These are phyloP conservation scores for Ophiostoma populinum DNA, from an alignment of 2,329 filamentous ascomycete genomes.

Conservation along the genomic window DNA sequence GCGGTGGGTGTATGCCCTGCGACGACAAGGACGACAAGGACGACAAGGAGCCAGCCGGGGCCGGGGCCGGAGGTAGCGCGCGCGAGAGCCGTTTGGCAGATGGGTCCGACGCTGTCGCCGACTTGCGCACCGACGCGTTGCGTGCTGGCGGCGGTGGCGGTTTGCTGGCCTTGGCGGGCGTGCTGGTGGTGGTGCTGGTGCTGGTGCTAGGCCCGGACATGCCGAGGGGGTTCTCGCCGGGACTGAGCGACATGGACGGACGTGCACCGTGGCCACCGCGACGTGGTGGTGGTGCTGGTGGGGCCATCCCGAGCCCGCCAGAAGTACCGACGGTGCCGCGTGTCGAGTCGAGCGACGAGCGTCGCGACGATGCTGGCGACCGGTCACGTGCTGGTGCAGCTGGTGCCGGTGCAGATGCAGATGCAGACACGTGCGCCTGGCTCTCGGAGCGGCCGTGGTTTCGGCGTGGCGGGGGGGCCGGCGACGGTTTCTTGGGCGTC, in stretches of 20 bases:
- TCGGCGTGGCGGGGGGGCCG: constrained; percentile 33
- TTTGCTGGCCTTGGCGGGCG: constrained; percentile 10
- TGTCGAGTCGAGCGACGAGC: constrained; percentile 33
- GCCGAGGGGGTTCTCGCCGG: neutral
- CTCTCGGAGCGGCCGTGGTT: constrained; percentile 13
- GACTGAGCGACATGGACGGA: constrained; percentile 8
- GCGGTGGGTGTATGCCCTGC: constrained; percentile 33
- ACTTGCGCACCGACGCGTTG: constrained; percentile 16
- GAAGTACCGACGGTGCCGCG: constrained; percentile 12
- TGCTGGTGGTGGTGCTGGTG: constrained; percentile 9
- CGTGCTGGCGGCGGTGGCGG: constrained; percentile 20
- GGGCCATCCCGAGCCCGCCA: neutral
- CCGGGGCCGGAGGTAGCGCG: too few relatives aligned
- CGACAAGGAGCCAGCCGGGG: constrained; percentile 10
- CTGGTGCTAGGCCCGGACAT: constrained; percentile 4
- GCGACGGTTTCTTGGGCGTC: constrained; percentile 5
- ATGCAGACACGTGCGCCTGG: neutral
- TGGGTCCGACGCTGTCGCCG: constrained; percentile 8
- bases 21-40: neutral
- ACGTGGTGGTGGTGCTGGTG: constrained; percentile 36
- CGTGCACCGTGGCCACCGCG: constrained; percentile 25
- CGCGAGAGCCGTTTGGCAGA: too few relatives aligned
- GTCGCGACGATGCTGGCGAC: constrained; percentile 17
- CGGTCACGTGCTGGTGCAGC: constrained; percentile 7
- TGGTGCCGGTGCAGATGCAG: neutral